Conservation (phyloP, 2,329 filamentous ascomycete genomes). For the Scedosporium apiospermum region DNA sequence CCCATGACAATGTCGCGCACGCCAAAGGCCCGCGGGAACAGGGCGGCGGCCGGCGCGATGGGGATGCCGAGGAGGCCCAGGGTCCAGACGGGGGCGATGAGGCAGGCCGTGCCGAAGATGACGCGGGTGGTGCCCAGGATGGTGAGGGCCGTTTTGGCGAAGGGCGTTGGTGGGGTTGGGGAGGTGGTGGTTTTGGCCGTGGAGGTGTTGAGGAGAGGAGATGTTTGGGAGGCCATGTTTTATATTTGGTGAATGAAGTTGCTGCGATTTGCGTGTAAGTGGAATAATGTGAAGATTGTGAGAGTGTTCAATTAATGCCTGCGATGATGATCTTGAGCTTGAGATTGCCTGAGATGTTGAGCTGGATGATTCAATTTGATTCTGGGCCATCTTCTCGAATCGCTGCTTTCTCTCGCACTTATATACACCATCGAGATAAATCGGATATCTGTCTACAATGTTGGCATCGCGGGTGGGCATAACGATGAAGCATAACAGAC, state of each 20-base stretch:
- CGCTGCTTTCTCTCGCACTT: too few species aligned
- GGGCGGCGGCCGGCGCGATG: not conserved
- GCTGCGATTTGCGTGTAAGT: not conserved
- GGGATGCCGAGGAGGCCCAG: not conserved
- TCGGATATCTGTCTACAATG: too few species aligned
- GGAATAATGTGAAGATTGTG: not conserved
- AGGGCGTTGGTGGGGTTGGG: not conserved
- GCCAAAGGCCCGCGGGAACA: not conserved
- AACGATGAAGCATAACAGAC: too few species aligned
- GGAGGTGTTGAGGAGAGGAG: not conserved
- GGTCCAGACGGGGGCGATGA: not conserved
- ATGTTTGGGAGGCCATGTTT: not conserved
- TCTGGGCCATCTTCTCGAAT: too few species aligned
- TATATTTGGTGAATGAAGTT: not conserved
- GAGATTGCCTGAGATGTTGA: too few species aligned
- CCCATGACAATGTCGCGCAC: slow-evolving; percentile 8
- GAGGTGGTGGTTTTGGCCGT: not conserved
- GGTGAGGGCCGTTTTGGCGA: not conserved
- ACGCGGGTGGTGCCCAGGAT: not conserved
- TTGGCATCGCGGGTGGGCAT: too few species aligned
- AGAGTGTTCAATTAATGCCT: not conserved
- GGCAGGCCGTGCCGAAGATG: not conserved
- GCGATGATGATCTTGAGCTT: not conserved
- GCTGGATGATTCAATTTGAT: too few species aligned
- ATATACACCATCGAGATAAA: too few species aligned